Base-by-base conservation (phyloP, 805 yeast species). In the Lachancea sp. region DNA sequence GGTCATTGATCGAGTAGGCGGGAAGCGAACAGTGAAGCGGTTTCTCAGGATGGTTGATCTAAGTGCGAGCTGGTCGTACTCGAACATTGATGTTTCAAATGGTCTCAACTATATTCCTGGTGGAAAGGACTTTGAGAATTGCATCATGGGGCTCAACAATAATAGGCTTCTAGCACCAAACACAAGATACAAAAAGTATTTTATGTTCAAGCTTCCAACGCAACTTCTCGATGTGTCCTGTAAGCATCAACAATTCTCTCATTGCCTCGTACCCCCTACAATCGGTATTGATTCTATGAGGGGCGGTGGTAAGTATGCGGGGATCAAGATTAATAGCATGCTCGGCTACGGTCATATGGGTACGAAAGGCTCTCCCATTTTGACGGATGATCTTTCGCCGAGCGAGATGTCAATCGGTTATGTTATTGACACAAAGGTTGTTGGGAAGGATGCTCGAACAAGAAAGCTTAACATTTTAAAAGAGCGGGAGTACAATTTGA, bases 11-110 rank as follows among this genome's bases (percentile, higher is more conserved):
- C 46, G 49, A 13, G 45, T 52, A 3, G 48, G 53, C 27, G 69
- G 68, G 36, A 67, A 63, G 44, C 59, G 69, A 38, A 62, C 67
- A 2, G 51, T 57, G 20, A 77, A 78, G 50, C 72, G 77, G 51
- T 75, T 79, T 49, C 55, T 79, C 40, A 72, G 78, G 50, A 79
- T 78, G 82, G 75, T 78, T 41, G 85, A 79, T 54, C 53, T 79
- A 37, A 72, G 75, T 56, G 84, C 84, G 1, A 58, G 66, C 41
- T 70, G 72, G 72, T 74, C 81, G 8, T 74, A 71, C 52, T 74
- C 77, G 0, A 72, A 73, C 46, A 69, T 71, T 32, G 70, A 77
- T 15, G 78, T 81, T 2, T 71, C 73, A 51, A 69, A 78, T 31
- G 80, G 79, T 16, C 73, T 77, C 0, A 69, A 70, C 41, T 72